phyloP scores from a whole-genome alignment of 306 rosid species.

The Senna tora region DNA sequence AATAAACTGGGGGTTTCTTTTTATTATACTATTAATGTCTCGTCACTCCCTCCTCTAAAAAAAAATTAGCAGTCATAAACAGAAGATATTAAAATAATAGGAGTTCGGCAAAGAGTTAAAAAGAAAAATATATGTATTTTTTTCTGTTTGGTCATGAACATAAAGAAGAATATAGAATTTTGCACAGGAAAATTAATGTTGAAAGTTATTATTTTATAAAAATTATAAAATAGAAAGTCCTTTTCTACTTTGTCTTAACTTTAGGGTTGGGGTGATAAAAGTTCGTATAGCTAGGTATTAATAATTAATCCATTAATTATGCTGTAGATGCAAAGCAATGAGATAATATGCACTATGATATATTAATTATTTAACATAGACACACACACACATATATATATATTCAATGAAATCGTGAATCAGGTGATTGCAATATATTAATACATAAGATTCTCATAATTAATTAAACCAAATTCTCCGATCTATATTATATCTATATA shows the following conservation, averaged over 20 bases:
- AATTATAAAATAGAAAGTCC: neutral
- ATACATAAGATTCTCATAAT: neutral
- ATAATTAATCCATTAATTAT: too few relatives aligned
- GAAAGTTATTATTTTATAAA: neutral
- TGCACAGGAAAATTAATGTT: neutral
- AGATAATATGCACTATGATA: constrained; percentile 32
- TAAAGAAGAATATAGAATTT: neutral
- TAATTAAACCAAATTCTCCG: constrained; percentile 14
- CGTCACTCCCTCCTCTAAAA: constrained; percentile 24
- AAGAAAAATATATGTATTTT: neutral
- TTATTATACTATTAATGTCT: neutral
- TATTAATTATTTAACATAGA: constrained; percentile 18
- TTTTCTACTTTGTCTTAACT: neutral
- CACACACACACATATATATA: too few relatives aligned
- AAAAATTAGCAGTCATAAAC: constrained; percentile 15
- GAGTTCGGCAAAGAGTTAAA: neutral
- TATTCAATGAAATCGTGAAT: constrained; percentile 51
- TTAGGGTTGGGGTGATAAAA: constrained; percentile 10
- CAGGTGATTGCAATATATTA: constrained; percentile 42
- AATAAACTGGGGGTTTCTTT: constrained; percentile 14
- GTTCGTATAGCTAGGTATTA: neutral
- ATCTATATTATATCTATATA: too few relatives aligned
- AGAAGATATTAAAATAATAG: neutral
- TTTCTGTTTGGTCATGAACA: neutral
- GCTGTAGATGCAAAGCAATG: constrained; percentile 28